A percentile compares a stretch with the other conserved stretches of the same genome.
Evolutionary conservation across 2,329 filamentous ascomycete genomes (phyloP).

Genomic region (Pseudocercospora fijiensis): DNA sequence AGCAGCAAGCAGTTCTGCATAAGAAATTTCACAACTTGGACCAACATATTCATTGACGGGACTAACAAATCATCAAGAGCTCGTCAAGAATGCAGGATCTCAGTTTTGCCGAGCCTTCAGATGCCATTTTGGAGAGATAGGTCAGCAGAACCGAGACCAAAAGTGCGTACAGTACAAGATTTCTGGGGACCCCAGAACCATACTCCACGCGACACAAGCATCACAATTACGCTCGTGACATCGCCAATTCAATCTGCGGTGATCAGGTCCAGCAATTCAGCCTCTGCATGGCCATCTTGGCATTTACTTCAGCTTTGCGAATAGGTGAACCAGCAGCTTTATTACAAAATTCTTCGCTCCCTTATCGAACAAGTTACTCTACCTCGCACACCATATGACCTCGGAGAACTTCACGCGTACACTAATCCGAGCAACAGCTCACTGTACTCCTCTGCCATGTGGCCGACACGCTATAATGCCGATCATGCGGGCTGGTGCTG

Average conservation of each 20-base stretch:
- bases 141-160: background rate
- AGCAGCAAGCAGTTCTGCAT: background rate
- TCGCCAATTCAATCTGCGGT: background rate
- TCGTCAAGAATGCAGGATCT: background rate
- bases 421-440: background rate
- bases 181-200: background rate
- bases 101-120: background rate
- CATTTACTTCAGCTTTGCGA: background rate
- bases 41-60: background rate
- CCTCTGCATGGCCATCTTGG: background rate
- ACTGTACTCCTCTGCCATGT: background rate
- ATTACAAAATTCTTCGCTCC: background rate
- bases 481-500: constrained; percentile 3
- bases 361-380: background rate
- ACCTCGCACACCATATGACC: background rate
- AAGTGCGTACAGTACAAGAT: background rate
- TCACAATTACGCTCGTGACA: background rate
- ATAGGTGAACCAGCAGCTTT: background rate
- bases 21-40: background rate
- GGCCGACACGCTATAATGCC: constrained; percentile 2
- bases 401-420: background rate
- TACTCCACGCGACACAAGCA: background rate
- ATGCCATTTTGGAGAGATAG: background rate
- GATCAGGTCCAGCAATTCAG: background rate
- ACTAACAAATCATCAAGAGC: background rate